Conservation (phyloP, 805 yeast species). For the Brettanomyces nanus region DNA sequence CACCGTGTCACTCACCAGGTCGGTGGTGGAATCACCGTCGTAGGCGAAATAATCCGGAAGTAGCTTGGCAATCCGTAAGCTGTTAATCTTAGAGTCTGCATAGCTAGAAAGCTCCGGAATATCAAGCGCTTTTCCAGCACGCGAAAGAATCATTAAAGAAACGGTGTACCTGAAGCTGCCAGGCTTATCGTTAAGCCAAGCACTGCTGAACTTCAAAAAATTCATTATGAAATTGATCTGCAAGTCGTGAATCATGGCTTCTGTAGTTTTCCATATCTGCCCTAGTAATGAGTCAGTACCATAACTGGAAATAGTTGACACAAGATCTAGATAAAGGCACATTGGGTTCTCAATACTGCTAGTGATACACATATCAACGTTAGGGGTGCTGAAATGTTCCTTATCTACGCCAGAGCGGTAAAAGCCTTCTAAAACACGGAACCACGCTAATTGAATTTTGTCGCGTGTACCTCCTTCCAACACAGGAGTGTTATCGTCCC, state of each 20-base stretch:
- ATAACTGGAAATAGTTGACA: slow-evolving; percentile 24
- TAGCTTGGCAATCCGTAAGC: not conserved
- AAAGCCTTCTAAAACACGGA: slow-evolving; percentile 30
- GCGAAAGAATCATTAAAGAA: slow-evolving; percentile 10
- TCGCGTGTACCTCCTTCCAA: slow-evolving; percentile 17
- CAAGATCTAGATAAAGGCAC: slow-evolving; percentile 29
- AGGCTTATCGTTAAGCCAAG: slow-evolving; percentile 13
- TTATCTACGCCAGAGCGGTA: slow-evolving; percentile 10
- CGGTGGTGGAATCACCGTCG: not conserved
- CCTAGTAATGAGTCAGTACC: slow-evolving; percentile 11
- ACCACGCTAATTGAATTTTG: slow-evolving; percentile 32
- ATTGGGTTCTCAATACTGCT: slow-evolving; percentile 33
- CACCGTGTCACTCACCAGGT: not conserved
- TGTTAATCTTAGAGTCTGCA: not conserved
- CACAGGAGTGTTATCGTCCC: slow-evolving; percentile 13
- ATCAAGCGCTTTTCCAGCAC: not conserved
- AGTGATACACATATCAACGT: slow-evolving; percentile 34
- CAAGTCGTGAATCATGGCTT: slow-evolving; percentile 17
- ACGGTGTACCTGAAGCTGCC: slow-evolving; percentile 14
- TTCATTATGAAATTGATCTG: slow-evolving; percentile 19
- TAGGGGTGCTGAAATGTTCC: slow-evolving; percentile 26
- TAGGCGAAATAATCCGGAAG: slow-evolving; percentile 2
- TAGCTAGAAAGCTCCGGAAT: not conserved
- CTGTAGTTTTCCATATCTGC: slow-evolving; percentile 19
- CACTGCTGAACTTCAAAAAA: slow-evolving; percentile 12